Conservation (phyloP, 192 early-diverging fungal species). For the Dimargaris cristalligena region DNA sequence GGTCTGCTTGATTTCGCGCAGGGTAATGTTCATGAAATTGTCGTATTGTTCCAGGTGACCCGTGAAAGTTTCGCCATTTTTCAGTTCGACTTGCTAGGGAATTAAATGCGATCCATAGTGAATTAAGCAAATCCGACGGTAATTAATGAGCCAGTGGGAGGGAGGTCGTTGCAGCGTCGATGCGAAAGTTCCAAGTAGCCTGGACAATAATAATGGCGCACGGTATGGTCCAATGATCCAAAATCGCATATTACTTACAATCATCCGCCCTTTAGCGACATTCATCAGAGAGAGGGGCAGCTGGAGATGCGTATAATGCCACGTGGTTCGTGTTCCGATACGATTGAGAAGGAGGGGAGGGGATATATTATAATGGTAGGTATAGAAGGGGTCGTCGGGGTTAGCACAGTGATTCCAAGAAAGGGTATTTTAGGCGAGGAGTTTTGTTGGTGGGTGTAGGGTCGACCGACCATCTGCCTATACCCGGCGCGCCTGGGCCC, state of each 20-base stretch:
- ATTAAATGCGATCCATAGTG: slow-evolving; percentile 6
- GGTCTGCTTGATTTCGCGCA: slow-evolving; percentile 89
- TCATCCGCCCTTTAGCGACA: slow-evolving; percentile 71
- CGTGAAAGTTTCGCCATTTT: slow-evolving; percentile 96
- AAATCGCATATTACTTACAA: slow-evolving; percentile 26
- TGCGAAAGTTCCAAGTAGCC: not conserved
- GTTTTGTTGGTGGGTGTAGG: not conserved
- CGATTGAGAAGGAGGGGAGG: slow-evolving; percentile 3
- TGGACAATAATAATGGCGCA: too few species aligned
- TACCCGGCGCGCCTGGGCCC: not conserved
- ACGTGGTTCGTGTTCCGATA: not conserved
- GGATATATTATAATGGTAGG: not conserved
- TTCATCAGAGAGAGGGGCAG: slow-evolving; percentile 84
- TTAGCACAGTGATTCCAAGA: not conserved
- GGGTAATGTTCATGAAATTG: slow-evolving; percentile 94
- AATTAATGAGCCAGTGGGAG: not conserved
- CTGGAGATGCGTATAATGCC: slow-evolving; percentile 25
- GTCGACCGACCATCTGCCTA: slow-evolving; percentile 10
- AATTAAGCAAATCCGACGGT: not conserved
- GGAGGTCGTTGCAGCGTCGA: not conserved
- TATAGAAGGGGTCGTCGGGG: too few species aligned
- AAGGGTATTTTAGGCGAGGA: not conserved
- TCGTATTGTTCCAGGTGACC: slow-evolving; percentile 93
- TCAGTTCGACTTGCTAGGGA: slow-evolving; percentile 85
- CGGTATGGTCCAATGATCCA: not conserved